phyloP scores from a whole-genome alignment of 257 asterid genomes.

The Solanum infundibuliforme region DNA sequence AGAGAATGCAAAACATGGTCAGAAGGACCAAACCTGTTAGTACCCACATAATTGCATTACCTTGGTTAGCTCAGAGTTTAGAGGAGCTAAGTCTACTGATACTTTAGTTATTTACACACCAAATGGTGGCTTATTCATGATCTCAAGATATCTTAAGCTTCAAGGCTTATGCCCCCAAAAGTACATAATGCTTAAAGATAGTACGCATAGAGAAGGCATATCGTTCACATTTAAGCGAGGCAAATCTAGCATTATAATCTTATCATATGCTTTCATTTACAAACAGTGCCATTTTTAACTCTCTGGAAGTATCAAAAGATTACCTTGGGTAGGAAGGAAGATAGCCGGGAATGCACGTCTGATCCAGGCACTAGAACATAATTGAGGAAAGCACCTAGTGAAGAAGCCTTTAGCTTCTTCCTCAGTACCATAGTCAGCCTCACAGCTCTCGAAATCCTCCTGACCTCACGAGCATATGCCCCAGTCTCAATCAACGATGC shows the following conservation, averaged over 20 bases:
- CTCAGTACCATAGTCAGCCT: constrained; percentile 61
- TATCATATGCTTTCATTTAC: not conserved
- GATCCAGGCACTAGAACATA: constrained; percentile 60
- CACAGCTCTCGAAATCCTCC: constrained; percentile 65
- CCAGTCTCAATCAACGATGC: constrained; percentile 69
- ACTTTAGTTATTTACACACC: not conserved
- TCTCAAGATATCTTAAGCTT: not conserved
- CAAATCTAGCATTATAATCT: not conserved
- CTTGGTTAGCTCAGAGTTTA: not conserved
- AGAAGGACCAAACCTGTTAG: not conserved
- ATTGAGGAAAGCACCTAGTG: constrained; percentile 47
- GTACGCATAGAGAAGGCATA: not conserved
- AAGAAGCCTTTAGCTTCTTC: constrained; percentile 56
- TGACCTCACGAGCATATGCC: constrained; percentile 63
- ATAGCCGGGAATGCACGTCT: constrained; percentile 47
- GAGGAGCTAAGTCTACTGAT: not conserved
- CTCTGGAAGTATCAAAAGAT: not conserved
- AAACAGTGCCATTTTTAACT: not conserved
- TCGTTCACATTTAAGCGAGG: not conserved
- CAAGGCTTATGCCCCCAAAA: not conserved
- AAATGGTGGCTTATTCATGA: not conserved
- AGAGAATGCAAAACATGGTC: not conserved
- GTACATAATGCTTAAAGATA: not conserved
- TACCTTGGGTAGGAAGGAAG: constrained; percentile 64
- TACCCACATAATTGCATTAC: not conserved